Percentiles rank a stretch among this genome's conserved stretches.
These are phyloP conservation scores for Apiospora saccharicola DNA, from an alignment of 2,329 filamentous ascomycete species.

Conservation along the genomic window DNA sequence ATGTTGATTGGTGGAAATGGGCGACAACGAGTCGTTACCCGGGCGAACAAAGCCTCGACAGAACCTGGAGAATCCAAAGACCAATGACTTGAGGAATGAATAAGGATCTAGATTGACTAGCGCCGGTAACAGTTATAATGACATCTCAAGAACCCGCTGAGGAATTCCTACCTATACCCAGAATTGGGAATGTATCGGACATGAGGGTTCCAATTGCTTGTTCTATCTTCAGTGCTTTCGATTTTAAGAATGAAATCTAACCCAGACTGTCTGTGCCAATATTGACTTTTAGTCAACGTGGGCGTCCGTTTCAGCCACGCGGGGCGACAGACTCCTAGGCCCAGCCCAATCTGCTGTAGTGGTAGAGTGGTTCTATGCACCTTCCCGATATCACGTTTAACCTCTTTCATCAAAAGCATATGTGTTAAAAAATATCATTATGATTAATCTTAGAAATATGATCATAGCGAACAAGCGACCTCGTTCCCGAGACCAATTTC, in stretches of 20 bases:
- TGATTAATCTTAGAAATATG: background rate
- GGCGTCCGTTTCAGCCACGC: background rate
- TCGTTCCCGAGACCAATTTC: slow-evolving; percentile 34
- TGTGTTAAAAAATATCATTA: too few species aligned
- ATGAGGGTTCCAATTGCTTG: background rate
- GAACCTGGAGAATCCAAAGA: background rate
- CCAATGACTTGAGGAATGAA: background rate
- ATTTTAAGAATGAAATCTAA: background rate
- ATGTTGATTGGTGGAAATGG: slow-evolving; percentile 9
- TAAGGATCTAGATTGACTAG: background rate
- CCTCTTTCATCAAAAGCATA: too few species aligned
- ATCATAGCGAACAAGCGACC: background rate
- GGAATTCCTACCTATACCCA: too few species aligned
- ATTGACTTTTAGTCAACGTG: background rate
- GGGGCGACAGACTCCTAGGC: background rate
- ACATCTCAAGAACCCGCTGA: background rate
- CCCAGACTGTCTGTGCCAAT: background rate
- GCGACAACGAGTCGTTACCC: background rate
- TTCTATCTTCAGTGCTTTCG: too few species aligned
- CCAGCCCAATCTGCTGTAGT: background rate
- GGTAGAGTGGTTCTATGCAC: background rate
- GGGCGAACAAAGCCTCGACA: background rate
- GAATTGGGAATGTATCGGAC: background rate
- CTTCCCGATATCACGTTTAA: background rate
- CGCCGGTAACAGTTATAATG: background rate